phyloP scores from a whole-genome alignment of 2,329 filamentous ascomycete species.

The Curvularia verruculosa region DNA sequence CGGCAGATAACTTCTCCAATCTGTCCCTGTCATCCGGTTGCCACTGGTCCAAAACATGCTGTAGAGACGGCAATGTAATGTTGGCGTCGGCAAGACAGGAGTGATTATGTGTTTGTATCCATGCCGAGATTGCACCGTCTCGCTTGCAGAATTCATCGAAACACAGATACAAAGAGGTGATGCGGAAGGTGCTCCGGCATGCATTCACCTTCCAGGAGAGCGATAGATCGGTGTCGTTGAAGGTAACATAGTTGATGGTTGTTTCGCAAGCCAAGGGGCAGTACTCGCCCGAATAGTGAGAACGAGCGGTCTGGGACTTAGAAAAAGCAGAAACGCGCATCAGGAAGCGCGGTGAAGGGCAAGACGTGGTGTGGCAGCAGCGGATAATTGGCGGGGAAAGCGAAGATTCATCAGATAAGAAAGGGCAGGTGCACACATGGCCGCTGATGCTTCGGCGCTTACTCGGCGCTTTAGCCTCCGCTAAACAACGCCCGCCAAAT shows the following conservation, averaged over 20 bases:
- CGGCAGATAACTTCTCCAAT: conserved; percentile 26
- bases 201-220: conserved; percentile 34
- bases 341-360: conserved; percentile 15
- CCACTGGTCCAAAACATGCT: conserved; percentile 33
- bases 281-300: conserved; percentile 29
- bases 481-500: neutral
- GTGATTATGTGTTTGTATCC: conserved; percentile 24
- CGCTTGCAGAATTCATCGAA: conserved; percentile 32
- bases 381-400: conserved; percentile 20
- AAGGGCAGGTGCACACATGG: neutral
- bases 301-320: conserved; percentile 10
- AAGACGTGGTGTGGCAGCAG: conserved; percentile 13
- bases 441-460: neutral
- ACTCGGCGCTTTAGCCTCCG: neutral
- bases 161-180: conserved; percentile 41
- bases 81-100: conserved; percentile 34
- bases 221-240: conserved; percentile 40
- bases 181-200: conserved; percentile 35
- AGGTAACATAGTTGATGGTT: conserved; percentile 36
- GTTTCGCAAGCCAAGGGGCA: conserved; percentile 42
- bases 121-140: conserved; percentile 21
- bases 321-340: conserved; percentile 26
- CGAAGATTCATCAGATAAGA: conserved; percentile 31
- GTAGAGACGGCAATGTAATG: conserved; percentile 33
- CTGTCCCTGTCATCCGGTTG: conserved; percentile 21